Percentiles rank a stretch among this genome's conserved stretches.
These are phyloP conservation scores for Smithsoniella earleae DNA, from an alignment of 163 green algal species.

Conservation along the genomic window DNA sequence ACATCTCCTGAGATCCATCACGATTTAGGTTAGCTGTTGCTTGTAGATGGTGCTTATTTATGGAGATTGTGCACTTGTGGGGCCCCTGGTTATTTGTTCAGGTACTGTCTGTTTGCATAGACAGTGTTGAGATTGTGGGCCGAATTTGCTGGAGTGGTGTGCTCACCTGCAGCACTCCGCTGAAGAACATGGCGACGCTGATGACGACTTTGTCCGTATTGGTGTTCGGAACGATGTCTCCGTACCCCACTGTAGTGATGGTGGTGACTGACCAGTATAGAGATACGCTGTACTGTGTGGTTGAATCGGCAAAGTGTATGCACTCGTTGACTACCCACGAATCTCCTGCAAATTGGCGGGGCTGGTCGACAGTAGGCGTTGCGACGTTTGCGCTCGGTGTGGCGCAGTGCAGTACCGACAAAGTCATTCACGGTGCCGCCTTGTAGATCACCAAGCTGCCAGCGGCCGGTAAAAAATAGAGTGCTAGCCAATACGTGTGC, in stretches of 20 bases:
- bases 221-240: constrained; percentile 33
- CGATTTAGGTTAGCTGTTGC: no score
- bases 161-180: constrained; percentile 11
- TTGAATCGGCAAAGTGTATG: constrained; percentile 23
- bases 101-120: no score
- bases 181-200: constrained; percentile 33
- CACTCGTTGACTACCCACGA: constrained; percentile 23
- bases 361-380: no score
- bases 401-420: background rate
- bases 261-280: constrained; percentile 38
- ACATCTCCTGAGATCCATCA: no score
- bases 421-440: constrained; percentile 4
- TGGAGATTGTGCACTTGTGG: no score
- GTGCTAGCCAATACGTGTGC: background rate
- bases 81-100: no score
- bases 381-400: background rate
- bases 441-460: background rate
- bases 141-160: no score
- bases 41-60: no score
- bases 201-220: constrained; percentile 34
- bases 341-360: background rate
- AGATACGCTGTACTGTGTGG: constrained; percentile 33
- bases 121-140: no score
- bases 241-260: constrained; percentile 40
- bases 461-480: constrained; percentile 9